Conservation (phyloP, 495 filamentous ascomycete species). For the Penicillium lividum region DNA sequence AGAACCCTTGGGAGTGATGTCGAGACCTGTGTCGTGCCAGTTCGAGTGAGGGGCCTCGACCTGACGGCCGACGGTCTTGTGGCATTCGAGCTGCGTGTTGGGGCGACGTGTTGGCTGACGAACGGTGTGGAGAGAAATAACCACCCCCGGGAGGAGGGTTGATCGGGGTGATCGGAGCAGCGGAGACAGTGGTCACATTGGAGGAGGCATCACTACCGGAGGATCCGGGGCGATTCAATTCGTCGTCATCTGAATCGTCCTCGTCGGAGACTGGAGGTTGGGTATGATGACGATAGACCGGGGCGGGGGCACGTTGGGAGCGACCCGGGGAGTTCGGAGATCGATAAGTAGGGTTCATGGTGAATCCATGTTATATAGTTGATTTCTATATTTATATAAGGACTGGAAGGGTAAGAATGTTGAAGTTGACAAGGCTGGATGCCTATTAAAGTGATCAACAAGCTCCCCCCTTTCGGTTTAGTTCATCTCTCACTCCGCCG, state of each 20-base stretch:
- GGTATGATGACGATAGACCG: constrained; percentile 19
- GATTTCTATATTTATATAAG: constrained; percentile 5
- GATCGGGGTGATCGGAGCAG: constrained; percentile 29
- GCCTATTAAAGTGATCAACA: constrained; percentile 2
- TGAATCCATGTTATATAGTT: constrained; percentile 17
- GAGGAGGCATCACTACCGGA: constrained; percentile 58
- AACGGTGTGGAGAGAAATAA: constrained; percentile 41
- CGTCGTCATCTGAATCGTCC: constrained; percentile 39
- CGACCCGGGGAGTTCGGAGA: constrained; percentile 36
- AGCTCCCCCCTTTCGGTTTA: constrained; percentile 23
- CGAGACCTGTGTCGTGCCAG: constrained; percentile 47
- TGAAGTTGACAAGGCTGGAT: constrained; percentile 14
- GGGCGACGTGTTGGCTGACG: constrained; percentile 31
- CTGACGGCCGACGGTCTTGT: constrained; percentile 45
- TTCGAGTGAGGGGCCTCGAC: constrained; percentile 41
- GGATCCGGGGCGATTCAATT: constrained; percentile 43
- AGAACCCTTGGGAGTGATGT: constrained; percentile 83
- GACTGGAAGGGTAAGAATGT: too few relatives aligned
- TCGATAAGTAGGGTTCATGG: constrained; percentile 30
- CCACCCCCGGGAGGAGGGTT: constrained; percentile 23
- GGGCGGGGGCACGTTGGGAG: constrained; percentile 23
- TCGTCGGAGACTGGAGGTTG: constrained; percentile 25
- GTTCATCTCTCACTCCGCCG: constrained; percentile 7
- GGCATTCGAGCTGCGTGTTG: constrained; percentile 39
- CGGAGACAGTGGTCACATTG: constrained; percentile 50